Conservation (phyloP, 2,329 filamentous ascomycete genomes). For the Penicillium sp. region DNA sequence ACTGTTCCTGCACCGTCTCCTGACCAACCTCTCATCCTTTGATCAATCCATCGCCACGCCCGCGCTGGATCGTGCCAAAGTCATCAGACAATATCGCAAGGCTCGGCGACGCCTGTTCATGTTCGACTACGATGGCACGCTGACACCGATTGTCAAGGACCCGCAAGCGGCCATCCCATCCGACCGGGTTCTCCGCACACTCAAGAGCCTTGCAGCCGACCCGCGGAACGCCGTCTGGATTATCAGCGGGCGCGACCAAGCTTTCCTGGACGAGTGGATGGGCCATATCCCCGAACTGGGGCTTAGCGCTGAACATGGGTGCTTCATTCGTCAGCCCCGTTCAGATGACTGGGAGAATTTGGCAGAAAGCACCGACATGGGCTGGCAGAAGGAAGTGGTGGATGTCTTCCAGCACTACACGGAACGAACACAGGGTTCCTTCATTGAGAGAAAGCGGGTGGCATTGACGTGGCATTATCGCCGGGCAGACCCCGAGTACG, state of each 20-base stretch:
- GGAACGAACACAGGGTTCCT: constrained; percentile 79
- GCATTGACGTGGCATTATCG: constrained; percentile 98
- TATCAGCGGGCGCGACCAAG: constrained; percentile 89
- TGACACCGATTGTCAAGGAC: constrained; percentile 91
- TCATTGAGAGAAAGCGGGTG: constrained; percentile 90
- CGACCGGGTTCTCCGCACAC: constrained; percentile 70
- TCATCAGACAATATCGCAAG: constrained; percentile 69
- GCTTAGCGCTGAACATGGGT: constrained; percentile 95
- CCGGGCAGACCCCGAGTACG: constrained; percentile 79
- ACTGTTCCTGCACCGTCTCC: constrained; percentile 70
- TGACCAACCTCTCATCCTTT: constrained; percentile 73
- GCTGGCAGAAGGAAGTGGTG: constrained; percentile 82
- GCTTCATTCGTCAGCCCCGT: constrained; percentile 81
- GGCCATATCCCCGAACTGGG: constrained; percentile 86
- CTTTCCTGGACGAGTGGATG: constrained; percentile 83
- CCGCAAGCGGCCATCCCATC: constrained; percentile 85
- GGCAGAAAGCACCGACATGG: constrained; percentile 81
- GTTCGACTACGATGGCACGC: constrained; percentile 97
- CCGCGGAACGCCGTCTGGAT: constrained; percentile 92
- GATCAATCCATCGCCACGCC: constrained; percentile 74
- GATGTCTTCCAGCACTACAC: constrained; percentile 84
- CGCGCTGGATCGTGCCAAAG: constrained; percentile 66
- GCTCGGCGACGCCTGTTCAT: constrained; percentile 83
- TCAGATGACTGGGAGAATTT: constrained; percentile 80
- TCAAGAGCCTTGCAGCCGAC: constrained; percentile 75